Evolutionary conservation across 768 basidiomycete species (phyloP).

Genomic region (Mycena filopes): DNA sequence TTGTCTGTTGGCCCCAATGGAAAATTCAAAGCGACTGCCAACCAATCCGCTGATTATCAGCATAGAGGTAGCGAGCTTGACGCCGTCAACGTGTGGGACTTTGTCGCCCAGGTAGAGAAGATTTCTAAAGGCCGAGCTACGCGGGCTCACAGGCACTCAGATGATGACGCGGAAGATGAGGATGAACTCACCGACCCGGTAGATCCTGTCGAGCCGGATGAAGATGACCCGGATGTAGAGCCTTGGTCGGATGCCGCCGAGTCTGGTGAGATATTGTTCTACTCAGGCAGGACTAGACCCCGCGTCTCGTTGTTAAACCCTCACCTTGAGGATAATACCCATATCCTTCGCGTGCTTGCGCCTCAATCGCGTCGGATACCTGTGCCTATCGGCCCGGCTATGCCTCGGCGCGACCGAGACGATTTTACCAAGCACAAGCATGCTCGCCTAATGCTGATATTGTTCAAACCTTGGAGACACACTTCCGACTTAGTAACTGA

Average conservation of each 20-base stretch:
- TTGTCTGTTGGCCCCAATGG: neutral
- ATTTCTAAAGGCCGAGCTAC: neutral
- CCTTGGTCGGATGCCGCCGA: neutral
- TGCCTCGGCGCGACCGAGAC: neutral
- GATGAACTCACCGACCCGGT: too few relatives aligned
- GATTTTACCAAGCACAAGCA: neutral
- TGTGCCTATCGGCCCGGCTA: neutral
- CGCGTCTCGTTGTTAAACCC: neutral
- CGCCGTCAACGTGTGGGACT: neutral
- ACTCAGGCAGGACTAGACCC: neutral
- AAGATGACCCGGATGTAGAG: neutral
- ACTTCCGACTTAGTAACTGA: neutral
- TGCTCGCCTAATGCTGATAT: constrained; percentile 38
- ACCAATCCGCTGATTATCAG: constrained; percentile 1
- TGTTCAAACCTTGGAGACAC: constrained; percentile 40
- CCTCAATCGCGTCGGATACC: neutral
- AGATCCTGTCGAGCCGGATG: neutral
- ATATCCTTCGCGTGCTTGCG: neutral
- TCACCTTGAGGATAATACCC: neutral
- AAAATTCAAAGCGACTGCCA: neutral
- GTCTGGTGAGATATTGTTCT: neutral
- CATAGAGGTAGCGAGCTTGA: neutral
- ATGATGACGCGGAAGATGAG: too few relatives aligned
- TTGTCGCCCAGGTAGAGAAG: neutral
- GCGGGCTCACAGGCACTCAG: neutral